Evolutionary conservation across 2,329 filamentous ascomycete genomes (phyloP).

Genomic region (Metarhizium brunneum): DNA sequence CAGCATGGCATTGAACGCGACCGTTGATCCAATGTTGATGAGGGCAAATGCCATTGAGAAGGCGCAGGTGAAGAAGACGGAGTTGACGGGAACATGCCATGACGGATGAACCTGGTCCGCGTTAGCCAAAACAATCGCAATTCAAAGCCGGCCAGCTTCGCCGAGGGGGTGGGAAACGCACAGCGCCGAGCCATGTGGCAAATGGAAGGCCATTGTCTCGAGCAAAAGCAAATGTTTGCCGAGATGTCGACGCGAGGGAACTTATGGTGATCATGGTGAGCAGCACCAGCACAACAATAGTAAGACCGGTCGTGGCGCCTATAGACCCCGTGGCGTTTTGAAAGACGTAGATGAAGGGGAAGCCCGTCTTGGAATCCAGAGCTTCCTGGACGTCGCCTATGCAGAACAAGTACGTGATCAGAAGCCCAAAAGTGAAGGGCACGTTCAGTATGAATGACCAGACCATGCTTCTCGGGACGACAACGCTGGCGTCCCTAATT

Average conservation of each 20-base stretch:
- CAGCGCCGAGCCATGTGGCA: constrained; percentile 10
- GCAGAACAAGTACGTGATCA: constrained; percentile 14
- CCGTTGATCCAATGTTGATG: constrained; percentile 23
- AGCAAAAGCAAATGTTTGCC: constrained; percentile 22
- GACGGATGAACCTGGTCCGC: constrained; percentile 7
- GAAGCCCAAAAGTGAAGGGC: constrained; percentile 12
- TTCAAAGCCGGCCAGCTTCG: not conserved
- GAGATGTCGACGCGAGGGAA: constrained; percentile 19
- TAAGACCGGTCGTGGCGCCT: constrained; percentile 15
- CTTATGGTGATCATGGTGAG: constrained; percentile 16
- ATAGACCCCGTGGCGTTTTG: constrained; percentile 14
- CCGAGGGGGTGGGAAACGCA: not conserved
- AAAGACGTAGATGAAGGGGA: constrained; percentile 21
- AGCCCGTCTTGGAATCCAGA: constrained; percentile 9
- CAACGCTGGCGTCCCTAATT: constrained; percentile 10
- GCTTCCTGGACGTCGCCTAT: constrained; percentile 10
- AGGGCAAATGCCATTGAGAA: constrained; percentile 20
- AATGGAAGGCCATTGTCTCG: constrained; percentile 23
- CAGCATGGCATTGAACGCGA: constrained; percentile 24
- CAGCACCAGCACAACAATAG: constrained; percentile 17
- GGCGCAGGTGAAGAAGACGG: constrained; percentile 18
- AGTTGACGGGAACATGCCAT: constrained; percentile 22
- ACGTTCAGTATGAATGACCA: constrained; percentile 12
- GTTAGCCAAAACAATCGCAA: not conserved
- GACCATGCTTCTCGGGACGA: constrained; percentile 11